Conservation (phyloP, 2,329 filamentous ascomycete species). For the Venturiaceae sp. region DNA sequence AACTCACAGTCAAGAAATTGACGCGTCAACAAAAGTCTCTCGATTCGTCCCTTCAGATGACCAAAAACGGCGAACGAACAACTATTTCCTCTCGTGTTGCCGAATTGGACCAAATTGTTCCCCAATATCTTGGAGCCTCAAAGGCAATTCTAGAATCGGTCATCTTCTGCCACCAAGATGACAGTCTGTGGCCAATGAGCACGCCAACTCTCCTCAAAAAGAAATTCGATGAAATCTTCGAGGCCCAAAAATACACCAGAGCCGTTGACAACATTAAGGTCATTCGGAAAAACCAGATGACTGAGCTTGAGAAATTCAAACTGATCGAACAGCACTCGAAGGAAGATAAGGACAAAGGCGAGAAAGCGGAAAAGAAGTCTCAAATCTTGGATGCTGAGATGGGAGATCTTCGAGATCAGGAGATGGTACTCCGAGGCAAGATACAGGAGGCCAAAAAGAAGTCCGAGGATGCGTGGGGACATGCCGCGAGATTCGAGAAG, state of each 20-base stretch:
- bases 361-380: constrained; percentile 56
- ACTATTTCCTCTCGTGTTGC: constrained; percentile 70
- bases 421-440: constrained; percentile 20
- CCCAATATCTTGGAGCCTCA: constrained; percentile 79
- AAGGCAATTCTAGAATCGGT: constrained; percentile 85
- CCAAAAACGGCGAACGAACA: constrained; percentile 69
- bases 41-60: constrained; percentile 67
- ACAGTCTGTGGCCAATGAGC: constrained; percentile 93
- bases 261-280: constrained; percentile 91
- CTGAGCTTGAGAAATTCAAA: constrained; percentile 63
- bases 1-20: constrained; percentile 78
- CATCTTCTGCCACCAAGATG: constrained; percentile 98
- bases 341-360: constrained; percentile 73
- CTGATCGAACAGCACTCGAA: constrained; percentile 70
- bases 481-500: constrained; percentile 63
- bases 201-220: constrained; percentile 81
- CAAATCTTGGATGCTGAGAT: constrained; percentile 58
- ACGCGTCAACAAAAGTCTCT: constrained; percentile 70
- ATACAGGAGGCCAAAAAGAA: constrained; percentile 30
- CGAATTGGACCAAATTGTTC: constrained; percentile 76
- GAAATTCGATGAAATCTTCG: constrained; percentile 95
- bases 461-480: constrained; percentile 57
- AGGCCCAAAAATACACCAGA: constrained; percentile 93
- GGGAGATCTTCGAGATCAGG: constrained; percentile 31
- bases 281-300: constrained; percentile 72